phyloP scores from a whole-genome alignment of 1,139 yeast species.

The Lizanozyma gosingica region DNA sequence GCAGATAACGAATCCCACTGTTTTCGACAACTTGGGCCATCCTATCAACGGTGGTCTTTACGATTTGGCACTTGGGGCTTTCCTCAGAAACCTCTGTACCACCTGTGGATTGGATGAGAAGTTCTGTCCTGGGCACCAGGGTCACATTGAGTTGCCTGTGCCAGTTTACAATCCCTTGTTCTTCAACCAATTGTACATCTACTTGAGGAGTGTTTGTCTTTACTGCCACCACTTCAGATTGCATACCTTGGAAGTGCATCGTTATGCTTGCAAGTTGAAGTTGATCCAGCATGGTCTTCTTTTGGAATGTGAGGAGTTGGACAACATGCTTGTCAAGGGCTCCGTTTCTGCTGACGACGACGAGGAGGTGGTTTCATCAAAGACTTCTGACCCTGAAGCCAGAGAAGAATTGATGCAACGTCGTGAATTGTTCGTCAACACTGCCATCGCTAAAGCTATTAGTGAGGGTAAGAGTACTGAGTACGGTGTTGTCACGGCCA shows the following conservation, averaged over 20 bases:
- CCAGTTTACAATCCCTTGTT: conserved; percentile 94
- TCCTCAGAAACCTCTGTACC: conserved; percentile 76
- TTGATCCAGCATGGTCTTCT: conserved; percentile 85
- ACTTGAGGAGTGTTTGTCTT: conserved; percentile 77
- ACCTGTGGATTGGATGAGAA: conserved; percentile 96
- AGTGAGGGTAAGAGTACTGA: conserved; percentile 65
- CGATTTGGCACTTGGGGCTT: conserved; percentile 92
- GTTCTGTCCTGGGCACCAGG: conserved; percentile 97
- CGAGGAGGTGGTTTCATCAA: conserved; percentile 20
- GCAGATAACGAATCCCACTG: conserved; percentile 91
- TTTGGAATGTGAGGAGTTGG: conserved; percentile 68
- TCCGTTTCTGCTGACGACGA: conserved; percentile 25
- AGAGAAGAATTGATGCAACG: conserved; percentile 42
- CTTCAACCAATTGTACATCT: conserved; percentile 81
- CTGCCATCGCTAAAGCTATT: conserved; percentile 65
- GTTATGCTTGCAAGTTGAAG: conserved; percentile 66
- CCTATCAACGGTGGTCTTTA: conserved; percentile 91
- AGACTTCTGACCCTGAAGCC: conserved; percentile 26
- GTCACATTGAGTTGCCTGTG: conserved; percentile 92
- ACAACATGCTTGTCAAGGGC: conserved; percentile 39
- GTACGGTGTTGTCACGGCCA: conserved; percentile 68
- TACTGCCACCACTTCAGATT: conserved; percentile 84
- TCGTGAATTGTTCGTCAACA: conserved; percentile 64
- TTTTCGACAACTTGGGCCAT: conserved; percentile 91
- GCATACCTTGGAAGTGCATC: conserved; percentile 59